A percentile compares a stretch with the other conserved stretches of the same genome.
phyloP scores from a whole-genome alignment of 495 filamentous ascomycete genomes.

The Penicillium goetzii region DNA sequence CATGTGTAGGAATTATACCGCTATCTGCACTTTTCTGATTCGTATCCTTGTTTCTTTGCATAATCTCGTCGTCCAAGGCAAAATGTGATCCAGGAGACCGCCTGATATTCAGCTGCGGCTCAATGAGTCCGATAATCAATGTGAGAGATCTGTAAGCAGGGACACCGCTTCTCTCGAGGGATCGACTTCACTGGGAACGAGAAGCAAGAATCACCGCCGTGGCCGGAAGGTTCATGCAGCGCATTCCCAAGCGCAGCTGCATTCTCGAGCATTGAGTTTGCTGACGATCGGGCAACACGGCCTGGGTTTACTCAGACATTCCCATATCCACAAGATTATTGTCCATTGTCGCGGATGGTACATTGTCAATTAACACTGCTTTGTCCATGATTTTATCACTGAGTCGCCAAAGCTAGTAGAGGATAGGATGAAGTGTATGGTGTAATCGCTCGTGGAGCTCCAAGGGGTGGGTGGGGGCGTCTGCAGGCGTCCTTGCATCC shows the following conservation, averaged over 20 bases:
- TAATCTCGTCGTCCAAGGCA: background rate
- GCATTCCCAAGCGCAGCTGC: constrained; percentile 6
- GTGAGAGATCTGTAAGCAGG: background rate
- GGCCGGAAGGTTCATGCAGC: constrained; percentile 3
- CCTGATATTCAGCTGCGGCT: background rate
- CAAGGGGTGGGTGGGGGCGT: constrained; percentile 17
- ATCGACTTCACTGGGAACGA: background rate
- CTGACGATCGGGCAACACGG: background rate
- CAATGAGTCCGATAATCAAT: background rate
- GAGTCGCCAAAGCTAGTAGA: background rate
- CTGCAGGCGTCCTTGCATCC: constrained; percentile 28
- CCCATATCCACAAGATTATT: background rate
- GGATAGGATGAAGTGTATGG: background rate
- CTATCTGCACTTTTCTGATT: background rate
- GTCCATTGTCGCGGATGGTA: background rate
- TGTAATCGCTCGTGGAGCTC: constrained; percentile 1
- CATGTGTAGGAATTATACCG: constrained; percentile 3
- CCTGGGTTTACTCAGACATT: constrained; percentile 5
- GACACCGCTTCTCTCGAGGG: background rate
- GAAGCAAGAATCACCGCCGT: background rate
- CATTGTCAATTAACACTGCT: background rate
- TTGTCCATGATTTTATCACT: background rate
- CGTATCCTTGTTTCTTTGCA: background rate
- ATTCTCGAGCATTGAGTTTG: constrained; percentile 7
- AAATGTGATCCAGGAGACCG: background rate